Evolutionary conservation across 352 stramenopile species (phyloP), one percentile per base, ranked within the genome.

Genomic region (Pythium monospermum): DNA sequence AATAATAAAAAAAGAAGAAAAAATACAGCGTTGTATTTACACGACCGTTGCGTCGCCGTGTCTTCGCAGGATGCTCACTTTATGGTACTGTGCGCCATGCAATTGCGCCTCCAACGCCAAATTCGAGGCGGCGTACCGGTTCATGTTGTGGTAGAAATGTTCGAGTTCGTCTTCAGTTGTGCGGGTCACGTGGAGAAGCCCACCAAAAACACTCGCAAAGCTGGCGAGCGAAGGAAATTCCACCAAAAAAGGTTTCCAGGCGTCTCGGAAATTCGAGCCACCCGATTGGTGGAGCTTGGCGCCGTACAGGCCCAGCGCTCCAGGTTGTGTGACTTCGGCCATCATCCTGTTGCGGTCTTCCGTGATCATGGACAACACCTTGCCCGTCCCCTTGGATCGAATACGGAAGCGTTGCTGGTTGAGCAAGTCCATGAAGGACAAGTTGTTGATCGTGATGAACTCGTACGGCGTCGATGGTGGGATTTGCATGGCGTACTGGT

Each of bases 271-370:
- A 19, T 30, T 44, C 18, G 55, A 55, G 4, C 22, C 28, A 5
- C 61, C 54, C 25, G 58, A 58, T 42, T 73, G 61, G 27, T 75
- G 65, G 36, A 71, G 64, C 59, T 75, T 77, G 35, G 60, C 68
- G 12, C 53, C 57, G 28, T 61, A 43, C n/a, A 77, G 65, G 49
- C 76, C 75, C 21, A 77, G 69, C 16, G 49, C 53, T n/a, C 68
- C 60, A 13, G 59, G 64, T 23, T 68, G 59, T 16, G 64, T 55
- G 35, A 73, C 73, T 44, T 73, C 70, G 22, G 65, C 33, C 37
- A 76, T 66, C 58, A 81, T 73, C 49, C 70, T 64, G 56, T 81
- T 81, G 42, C 70, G 67, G 32, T 81, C 70, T 16, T 77, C 68
- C 4, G 70, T 81, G 59, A 81, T 81, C 70, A 77, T 71, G 12